Base-by-base conservation (phyloP, 2,329 filamentous ascomycete genomes). In the Metarhizium robertsii region DNA sequence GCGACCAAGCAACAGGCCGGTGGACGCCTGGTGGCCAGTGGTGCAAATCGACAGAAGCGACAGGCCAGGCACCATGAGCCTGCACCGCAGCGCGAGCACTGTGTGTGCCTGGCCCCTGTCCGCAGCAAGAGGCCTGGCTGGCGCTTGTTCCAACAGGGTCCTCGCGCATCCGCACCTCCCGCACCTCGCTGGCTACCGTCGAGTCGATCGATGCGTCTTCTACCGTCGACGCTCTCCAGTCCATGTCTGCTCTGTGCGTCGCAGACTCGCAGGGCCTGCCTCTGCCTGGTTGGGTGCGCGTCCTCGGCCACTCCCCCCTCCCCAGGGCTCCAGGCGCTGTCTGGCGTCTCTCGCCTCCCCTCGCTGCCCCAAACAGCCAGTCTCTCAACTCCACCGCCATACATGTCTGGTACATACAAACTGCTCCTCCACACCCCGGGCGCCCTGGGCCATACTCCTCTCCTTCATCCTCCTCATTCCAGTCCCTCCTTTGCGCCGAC, bases 401-500 rank as follows among this genome's bases (percentile, higher is more conserved):
- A 56, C 20, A 25, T 25, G 20, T 25, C 20, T 25, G 20, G 20
- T 25, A 25, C 61, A 60, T 61, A 62, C 58, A 57, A 55, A 55
- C 55, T 53, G 50, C 54, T 55, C 56, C 54, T 51, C 55, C 53
- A 52, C 58, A 50, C 53, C 52, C 42, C 43, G 20, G 13, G 54
- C 43, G 2, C 56, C 54, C 53, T 50, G 50, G 61, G 61, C 61
- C 60, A 59, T 61, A 61, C 60, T 59, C 62, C 61, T 62, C 61
- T 60, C 59, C 59, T 60, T 60, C 64, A 58, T 62, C 64, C 60
- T 60, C 61, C 63, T 65, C 55, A 52, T 57, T 66, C 63, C 65
- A 65, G 65, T 70, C 68, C 58, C 61, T 68, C 68, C 65, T 69
- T 66, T 66, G 62, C 61, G 57, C 59, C 51, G 42, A 48, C 48